A percentile compares a stretch with the other conserved stretches of the same genome.
Conservation (phyloP, 495 filamentous ascomycete genomes). For the Aspergillus leporis region DNA sequence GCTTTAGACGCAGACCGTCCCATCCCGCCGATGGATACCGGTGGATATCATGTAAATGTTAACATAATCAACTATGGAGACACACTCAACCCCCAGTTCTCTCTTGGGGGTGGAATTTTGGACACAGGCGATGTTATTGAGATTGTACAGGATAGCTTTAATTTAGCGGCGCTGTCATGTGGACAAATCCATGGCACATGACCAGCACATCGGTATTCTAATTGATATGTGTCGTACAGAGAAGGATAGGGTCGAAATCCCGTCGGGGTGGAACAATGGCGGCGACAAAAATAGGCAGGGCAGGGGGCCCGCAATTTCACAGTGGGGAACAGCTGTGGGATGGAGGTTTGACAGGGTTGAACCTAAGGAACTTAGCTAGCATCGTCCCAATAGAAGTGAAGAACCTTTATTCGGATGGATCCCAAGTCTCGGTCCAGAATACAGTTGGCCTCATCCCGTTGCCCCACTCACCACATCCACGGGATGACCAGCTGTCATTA, state of each 20-base stretch:
- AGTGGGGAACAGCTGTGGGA: background rate
- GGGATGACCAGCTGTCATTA: background rate
- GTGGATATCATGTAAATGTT: background rate
- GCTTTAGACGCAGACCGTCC: background rate
- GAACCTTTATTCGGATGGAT: background rate
- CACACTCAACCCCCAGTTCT: background rate
- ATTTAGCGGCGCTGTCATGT: conserved; percentile 4
- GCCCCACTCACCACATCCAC: conserved; percentile 4
- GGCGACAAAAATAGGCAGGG: background rate
- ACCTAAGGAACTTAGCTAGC: background rate
- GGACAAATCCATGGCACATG: background rate
- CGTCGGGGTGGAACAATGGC: background rate
- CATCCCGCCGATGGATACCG: background rate
- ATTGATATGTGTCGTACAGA: background rate
- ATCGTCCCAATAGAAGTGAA: background rate
- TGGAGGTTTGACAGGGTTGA: conserved; percentile 1
- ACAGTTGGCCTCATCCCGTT: conserved; percentile 3
- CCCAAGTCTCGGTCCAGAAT: conserved; percentile 1
- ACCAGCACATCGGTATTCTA: background rate
- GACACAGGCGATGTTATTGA: background rate
- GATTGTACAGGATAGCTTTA: background rate
- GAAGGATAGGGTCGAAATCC: background rate
- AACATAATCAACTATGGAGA: background rate
- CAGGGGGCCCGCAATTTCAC: background rate
- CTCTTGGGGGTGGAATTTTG: background rate